phyloP scores from a whole-genome alignment of 345 rosid species.

The Sonneratia alba region DNA sequence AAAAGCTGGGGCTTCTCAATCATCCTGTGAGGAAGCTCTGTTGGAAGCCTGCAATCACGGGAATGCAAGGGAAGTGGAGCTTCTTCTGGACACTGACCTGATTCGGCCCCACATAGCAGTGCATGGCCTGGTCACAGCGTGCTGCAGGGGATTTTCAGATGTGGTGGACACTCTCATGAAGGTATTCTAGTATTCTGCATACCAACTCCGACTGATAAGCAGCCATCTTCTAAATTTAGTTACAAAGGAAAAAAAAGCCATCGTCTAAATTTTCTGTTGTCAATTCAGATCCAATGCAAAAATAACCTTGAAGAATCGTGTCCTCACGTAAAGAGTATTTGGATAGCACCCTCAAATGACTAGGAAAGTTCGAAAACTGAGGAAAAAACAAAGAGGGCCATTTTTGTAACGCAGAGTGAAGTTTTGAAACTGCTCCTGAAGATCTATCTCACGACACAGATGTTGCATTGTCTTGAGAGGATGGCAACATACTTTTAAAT shows the following conservation, averaged over 20 bases:
- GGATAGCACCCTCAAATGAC: too few relatives aligned
- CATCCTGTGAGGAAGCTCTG: constrained; percentile 91
- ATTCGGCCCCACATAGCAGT: constrained; percentile 78
- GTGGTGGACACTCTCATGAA: constrained; percentile 58
- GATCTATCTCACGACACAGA: not conserved
- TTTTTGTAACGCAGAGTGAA: too few relatives aligned
- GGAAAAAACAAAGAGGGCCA: too few relatives aligned
- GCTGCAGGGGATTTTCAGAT: constrained; percentile 70
- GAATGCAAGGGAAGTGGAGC: constrained; percentile 49
- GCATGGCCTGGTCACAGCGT: constrained; percentile 83
- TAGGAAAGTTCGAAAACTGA: too few relatives aligned
- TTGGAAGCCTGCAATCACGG: constrained; percentile 82
- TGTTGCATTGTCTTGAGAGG: not conserved
- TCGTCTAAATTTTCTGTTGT: too few relatives aligned
- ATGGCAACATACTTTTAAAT: not conserved
- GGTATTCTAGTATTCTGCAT: constrained; percentile 26
- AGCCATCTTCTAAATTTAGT: too few relatives aligned
- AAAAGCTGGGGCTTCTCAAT: constrained; percentile 85
- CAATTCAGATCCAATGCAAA: too few relatives aligned
- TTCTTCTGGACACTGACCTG: constrained; percentile 81
- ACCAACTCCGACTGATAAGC: not conserved
- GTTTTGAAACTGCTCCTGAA: too few relatives aligned
- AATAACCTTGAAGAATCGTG: too few relatives aligned
- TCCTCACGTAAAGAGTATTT: too few relatives aligned
- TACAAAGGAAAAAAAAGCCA: too few relatives aligned